These are phyloP conservation scores for Voacanga thouarsii DNA, from an alignment of 257 asterid species.

Conservation along the genomic window DNA sequence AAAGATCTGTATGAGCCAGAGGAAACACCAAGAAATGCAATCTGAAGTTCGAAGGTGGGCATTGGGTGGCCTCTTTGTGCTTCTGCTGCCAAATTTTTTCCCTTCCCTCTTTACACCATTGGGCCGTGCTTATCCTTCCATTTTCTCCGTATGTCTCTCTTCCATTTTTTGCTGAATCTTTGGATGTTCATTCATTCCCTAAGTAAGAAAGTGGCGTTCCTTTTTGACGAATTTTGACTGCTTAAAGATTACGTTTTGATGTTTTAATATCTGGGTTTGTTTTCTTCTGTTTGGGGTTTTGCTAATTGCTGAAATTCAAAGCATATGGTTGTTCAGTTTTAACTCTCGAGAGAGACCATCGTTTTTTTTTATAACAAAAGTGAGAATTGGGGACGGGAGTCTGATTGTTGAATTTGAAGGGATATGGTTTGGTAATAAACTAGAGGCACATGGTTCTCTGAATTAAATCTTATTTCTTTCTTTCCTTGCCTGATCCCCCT, in stretches of 20 bases:
- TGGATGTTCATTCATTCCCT: neutral
- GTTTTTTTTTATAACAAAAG: neutral
- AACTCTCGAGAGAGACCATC: neutral
- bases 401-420: neutral
- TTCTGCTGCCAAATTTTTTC: slow-evolving; percentile 30
- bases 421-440: neutral
- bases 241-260: neutral
- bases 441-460: neutral
- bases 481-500: neutral
- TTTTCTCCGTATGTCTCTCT: slow-evolving; percentile 37
- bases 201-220: neutral
- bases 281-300: neutral
- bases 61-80: slow-evolving; percentile 28
- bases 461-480: slow-evolving; percentile 5
- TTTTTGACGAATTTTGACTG: neutral
- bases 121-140: slow-evolving; percentile 31
- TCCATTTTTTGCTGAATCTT: neutral
- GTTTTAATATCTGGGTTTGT: neutral
- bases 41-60: slow-evolving; percentile 21
- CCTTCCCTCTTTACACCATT: slow-evolving; percentile 37
- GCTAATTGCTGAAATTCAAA: neutral
- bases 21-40: slow-evolving; percentile 13
- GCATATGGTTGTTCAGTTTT: neutral
- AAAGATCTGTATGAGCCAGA: neutral
- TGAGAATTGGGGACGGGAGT: neutral